Evolutionary conservation across 139 green algal species (phyloP).

Genomic region (Picochlorum sp.): DNA sequence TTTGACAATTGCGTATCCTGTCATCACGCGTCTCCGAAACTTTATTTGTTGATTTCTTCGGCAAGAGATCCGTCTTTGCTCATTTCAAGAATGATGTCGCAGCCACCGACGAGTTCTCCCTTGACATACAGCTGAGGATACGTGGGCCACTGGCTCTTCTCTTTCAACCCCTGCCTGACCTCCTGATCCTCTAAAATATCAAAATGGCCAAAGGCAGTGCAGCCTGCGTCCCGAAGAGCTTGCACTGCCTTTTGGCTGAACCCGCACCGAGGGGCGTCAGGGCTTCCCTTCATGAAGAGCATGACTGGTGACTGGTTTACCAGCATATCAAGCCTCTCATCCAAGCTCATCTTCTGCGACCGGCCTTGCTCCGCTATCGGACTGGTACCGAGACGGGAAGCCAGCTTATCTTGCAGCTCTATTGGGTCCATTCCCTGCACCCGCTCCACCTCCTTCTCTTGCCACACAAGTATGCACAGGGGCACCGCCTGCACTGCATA

Average conservation of each 20-base stretch:
- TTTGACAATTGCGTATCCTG: too few relatives aligned
- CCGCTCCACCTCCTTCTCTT: slow-evolving; percentile 40
- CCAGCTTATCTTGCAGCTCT: background rate
- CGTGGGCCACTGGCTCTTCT: slow-evolving; percentile 47
- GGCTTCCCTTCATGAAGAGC: slow-evolving; percentile 85
- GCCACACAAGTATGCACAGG: slow-evolving; percentile 57
- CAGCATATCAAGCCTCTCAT: slow-evolving; percentile 47
- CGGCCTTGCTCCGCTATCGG: background rate
- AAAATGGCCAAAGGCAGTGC: slow-evolving; percentile 62
- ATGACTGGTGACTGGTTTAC: slow-evolving; percentile 42
- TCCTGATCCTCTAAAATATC: slow-evolving; percentile 82
- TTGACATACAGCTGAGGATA: slow-evolving; percentile 83
- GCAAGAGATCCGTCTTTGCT: slow-evolving; percentile 29
- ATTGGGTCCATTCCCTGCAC: slow-evolving; percentile 70
- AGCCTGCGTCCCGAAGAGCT: slow-evolving; percentile 35
- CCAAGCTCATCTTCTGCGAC: background rate
- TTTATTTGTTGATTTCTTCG: background rate
- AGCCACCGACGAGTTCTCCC: slow-evolving; percentile 80
- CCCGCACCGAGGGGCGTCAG: slow-evolving; percentile 69
- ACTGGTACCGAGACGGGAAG: background rate
- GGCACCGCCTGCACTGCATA: slow-evolving; percentile 68
- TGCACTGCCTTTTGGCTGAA: slow-evolving; percentile 74
- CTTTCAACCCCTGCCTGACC: slow-evolving; percentile 78
- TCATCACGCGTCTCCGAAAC: background rate
- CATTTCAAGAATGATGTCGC: slow-evolving; percentile 80